These are phyloP conservation scores for Crotalaria pallida DNA, from an alignment of 306 rosid genomes.

Conservation along the genomic window DNA sequence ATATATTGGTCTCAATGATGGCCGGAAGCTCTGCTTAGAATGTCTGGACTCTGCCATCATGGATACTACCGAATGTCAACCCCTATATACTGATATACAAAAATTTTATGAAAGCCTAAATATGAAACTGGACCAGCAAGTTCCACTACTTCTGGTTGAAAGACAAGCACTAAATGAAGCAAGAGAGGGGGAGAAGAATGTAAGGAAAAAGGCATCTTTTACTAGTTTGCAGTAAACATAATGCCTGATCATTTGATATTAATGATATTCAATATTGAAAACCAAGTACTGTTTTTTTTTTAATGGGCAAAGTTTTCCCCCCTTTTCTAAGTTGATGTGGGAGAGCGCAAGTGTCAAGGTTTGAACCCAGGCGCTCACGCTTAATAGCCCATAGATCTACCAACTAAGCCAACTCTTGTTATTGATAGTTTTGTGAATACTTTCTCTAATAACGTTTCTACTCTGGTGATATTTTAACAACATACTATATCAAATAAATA, in stretches of 20 bases:
- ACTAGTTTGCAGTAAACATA: slow-evolving; percentile 15
- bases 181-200: slow-evolving; percentile 93
- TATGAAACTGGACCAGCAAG: slow-evolving; percentile 87
- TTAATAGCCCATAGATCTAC: too few relatives aligned
- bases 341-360: too few relatives aligned
- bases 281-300: neutral
- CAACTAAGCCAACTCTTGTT: too few relatives aligned
- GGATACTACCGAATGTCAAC: slow-evolving; percentile 85
- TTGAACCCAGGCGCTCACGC: too few relatives aligned
- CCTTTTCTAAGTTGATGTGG: too few relatives aligned
- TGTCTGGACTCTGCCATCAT: slow-evolving; percentile 91
- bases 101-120: slow-evolving; percentile 75
- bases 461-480: neutral
- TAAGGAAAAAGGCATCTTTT: slow-evolving; percentile 38
- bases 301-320: too few relatives aligned
- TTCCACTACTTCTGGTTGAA: slow-evolving; percentile 94
- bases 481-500: slow-evolving; percentile 4
- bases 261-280: neutral
- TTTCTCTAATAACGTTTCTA: neutral
- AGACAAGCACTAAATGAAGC: slow-evolving; percentile 97
- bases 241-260: slow-evolving; percentile 1
- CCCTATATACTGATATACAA: slow-evolving; percentile 75
- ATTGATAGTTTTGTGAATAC: slow-evolving; percentile 1
- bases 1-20: slow-evolving; percentile 71
- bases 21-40: slow-evolving; percentile 92